Conservation (phyloP, 331 rosid species). For the Saraca asoca region DNA sequence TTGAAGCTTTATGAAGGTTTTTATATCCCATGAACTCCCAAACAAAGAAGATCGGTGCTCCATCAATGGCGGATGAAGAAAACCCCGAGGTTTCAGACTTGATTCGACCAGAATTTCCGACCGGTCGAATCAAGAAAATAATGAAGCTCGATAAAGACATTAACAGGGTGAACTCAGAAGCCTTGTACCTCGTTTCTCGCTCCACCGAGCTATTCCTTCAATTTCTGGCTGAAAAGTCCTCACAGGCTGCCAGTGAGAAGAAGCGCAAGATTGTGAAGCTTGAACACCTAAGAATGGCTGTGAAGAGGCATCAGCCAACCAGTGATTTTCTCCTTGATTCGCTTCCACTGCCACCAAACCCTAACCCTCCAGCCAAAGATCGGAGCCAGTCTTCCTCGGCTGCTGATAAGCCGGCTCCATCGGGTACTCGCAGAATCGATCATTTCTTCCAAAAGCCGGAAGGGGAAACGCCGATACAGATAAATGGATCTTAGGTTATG, state of each 20-base stretch:
- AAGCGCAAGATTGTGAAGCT: slow-evolving; percentile 82
- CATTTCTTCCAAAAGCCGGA: slow-evolving; percentile 53
- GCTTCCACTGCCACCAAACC: slow-evolving; percentile 58
- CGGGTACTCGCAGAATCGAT: slow-evolving; percentile 76
- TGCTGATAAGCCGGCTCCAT: slow-evolving; percentile 40
- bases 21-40: background rate
- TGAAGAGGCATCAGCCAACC: slow-evolving; percentile 72
- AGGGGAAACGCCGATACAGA: slow-evolving; percentile 34
- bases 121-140: slow-evolving; percentile 72
- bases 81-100: background rate
- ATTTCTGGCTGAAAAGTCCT: slow-evolving; percentile 73
- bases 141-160: slow-evolving; percentile 74
- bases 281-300: slow-evolving; percentile 63
- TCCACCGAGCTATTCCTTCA: slow-evolving; percentile 79
- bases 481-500: slow-evolving; percentile 38
- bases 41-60: too few relatives aligned
- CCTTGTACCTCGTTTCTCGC: slow-evolving; percentile 63
- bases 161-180: slow-evolving; percentile 71
- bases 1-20: slow-evolving; percentile 23
- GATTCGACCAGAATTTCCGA: slow-evolving; percentile 58
- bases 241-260: slow-evolving; percentile 60
- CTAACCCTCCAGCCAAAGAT: slow-evolving; percentile 31
- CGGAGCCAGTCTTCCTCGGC: slow-evolving; percentile 39
- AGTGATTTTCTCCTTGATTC: slow-evolving; percentile 83
- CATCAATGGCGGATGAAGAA: slow-evolving; percentile 58